Base-by-base conservation (phyloP, 2,329 filamentous ascomycete species). In the Diaporthe sp. region DNA sequence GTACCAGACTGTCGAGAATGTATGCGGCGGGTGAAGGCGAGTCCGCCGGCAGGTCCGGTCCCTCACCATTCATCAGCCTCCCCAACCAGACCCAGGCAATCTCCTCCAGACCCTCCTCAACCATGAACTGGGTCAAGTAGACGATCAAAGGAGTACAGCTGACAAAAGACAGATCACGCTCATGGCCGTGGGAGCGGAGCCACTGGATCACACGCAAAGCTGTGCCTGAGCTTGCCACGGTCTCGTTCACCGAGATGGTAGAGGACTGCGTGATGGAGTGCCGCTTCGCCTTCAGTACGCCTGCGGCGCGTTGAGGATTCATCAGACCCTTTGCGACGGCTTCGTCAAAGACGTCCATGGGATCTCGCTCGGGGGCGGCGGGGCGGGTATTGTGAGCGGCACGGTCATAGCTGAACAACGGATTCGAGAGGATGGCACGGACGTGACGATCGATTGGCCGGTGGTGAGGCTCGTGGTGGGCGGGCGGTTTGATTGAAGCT, bases 301-400 rank as follows among this genome's bases (percentile, higher is more conserved):
- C 90, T 1, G 86, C 86, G 0, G 90, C 90, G 1, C 88, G 86
- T 53, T 84, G 83, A 1, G 86, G 80, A 5, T 86, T 91, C 90
- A 92, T 91, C 78, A 92, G 84, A 51, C 89, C 89, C 79, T 85
- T 86, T 17, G 88, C 85, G 2, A 90, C 89, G 25, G 90, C 90
- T 74, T 86, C 85, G 77, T 90, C 87, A 76, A 92, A 92, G 4
- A 91, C 85, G 53, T 88, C 85, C 84, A 90, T 88, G 4, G 88
- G 89, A 58, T 88, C 86, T 42, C 83, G 81, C 67, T 77, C 75
- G 79, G 76, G 4, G 46, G 49, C 49, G 62, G 68, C 19, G 17
- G 73, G 55, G 57, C 37, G 37, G 71, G 62, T 49, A 76, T 28
- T 65, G 34, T 81, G 80, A 39, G 81, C 79, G 72, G 84, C 83